Conservation (phyloP, 208 protist genomes). For the Crithidia thermophila region DNA sequence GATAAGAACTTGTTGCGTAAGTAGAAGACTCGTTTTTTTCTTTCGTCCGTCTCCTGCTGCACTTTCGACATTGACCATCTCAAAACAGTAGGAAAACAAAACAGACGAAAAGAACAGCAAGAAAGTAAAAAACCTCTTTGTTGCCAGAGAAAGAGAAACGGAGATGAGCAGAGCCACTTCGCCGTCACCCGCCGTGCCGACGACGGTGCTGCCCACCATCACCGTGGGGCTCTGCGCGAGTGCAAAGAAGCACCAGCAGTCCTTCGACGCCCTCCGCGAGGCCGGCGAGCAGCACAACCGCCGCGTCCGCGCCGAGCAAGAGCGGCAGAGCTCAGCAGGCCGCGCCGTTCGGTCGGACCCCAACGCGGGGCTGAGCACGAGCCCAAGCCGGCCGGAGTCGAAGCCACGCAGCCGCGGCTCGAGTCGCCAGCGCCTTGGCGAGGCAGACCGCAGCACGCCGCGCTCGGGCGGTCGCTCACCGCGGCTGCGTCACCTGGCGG, state of each 20-base stretch:
- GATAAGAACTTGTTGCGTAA: no score
- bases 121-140: no score
- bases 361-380: not conserved
- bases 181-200: not conserved
- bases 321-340: not conserved
- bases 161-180: conserved; percentile 7
- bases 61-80: no score
- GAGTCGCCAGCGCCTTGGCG: not conserved
- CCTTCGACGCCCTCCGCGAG: conserved; percentile 58
- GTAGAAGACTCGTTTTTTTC: no score
- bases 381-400: not conserved
- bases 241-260: conserved; percentile 77
- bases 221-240: conserved; percentile 70
- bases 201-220: conserved; percentile 20
- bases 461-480: not conserved
- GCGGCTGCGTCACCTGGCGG: not conserved
- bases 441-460: not conserved
- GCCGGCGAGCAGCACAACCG: conserved; percentile 41
- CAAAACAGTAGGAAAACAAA: no score
- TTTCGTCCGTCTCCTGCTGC: no score
- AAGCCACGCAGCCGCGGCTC: not conserved
- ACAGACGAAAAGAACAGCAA: no score
- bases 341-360: not conserved
- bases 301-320: conserved; percentile 1
- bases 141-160: no score